Percentiles rank a stretch among this genome's conserved stretches.
These are phyloP conservation scores for Nicotiana attenuata DNA, from an alignment of 257 asterid genomes.

Conservation along the genomic window DNA sequence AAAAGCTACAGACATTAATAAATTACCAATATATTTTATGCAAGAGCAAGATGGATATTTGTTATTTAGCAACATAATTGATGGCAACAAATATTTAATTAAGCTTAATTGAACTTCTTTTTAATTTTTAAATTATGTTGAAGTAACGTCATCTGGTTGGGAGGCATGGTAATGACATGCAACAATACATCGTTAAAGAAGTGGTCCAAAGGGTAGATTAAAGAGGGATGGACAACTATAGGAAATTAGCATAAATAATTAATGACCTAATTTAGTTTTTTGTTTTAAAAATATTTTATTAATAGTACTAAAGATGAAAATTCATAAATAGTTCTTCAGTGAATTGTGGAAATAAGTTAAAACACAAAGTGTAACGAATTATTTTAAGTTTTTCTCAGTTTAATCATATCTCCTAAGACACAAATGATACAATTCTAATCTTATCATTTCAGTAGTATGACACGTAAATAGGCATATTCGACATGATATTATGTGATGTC, in stretches of 20 bases:
- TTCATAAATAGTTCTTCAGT: too few species aligned
- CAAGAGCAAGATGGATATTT: background rate
- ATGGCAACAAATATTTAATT: background rate
- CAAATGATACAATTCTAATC: background rate
- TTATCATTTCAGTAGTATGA: background rate
- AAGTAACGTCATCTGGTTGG: background rate
- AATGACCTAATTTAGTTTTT: too few species aligned
- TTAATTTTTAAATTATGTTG: background rate
- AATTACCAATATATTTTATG: background rate
- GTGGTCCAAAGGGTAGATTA: background rate
- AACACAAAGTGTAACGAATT: background rate
- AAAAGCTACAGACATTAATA: background rate
- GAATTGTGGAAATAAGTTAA: background rate
- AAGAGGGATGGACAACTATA: background rate
- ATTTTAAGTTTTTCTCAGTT: background rate
- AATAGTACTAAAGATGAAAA: background rate
- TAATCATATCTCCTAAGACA: background rate
- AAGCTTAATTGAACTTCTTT: background rate
- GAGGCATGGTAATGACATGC: background rate
- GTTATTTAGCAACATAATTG: background rate
- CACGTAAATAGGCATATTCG: conserved; percentile 2
- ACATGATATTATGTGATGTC: background rate
- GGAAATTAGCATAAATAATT: too few species aligned
- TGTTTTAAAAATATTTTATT: too few species aligned
- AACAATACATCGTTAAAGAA: background rate